phyloP scores from a whole-genome alignment of 2,329 filamentous ascomycete genomes.

The Cordyceps fumosorosea region DNA sequence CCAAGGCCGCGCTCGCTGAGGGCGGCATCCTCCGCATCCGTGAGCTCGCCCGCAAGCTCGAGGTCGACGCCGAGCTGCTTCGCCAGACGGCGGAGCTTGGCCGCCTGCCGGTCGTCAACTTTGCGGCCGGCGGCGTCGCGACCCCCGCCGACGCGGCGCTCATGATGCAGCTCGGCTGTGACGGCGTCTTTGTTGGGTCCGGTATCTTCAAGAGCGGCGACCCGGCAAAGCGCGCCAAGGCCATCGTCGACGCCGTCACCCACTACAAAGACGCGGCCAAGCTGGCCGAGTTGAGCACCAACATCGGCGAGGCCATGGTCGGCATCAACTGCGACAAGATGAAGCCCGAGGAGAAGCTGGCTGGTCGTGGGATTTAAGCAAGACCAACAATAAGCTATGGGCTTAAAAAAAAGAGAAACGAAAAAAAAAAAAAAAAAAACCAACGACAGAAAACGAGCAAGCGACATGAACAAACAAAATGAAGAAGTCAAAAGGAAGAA shows the following conservation, averaged over 20 bases:
- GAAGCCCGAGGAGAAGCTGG: slow-evolving; percentile 73
- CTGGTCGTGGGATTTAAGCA: slow-evolving; percentile 73
- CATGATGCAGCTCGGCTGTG: slow-evolving; percentile 97
- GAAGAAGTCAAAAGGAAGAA: not conserved
- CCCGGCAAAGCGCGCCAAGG: slow-evolving; percentile 80
- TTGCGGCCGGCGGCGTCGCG: slow-evolving; percentile 98
- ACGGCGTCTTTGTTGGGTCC: slow-evolving; percentile 93
- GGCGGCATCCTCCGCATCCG: slow-evolving; percentile 50
- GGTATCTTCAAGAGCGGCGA: slow-evolving; percentile 98
- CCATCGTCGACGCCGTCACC: slow-evolving; percentile 90
- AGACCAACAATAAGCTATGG: no score
- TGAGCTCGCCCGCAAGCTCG: slow-evolving; percentile 73
- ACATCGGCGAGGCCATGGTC: slow-evolving; percentile 96
- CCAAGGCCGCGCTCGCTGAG: slow-evolving; percentile 63
- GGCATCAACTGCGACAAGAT: slow-evolving; percentile 82
- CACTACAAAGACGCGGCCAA: slow-evolving; percentile 83
- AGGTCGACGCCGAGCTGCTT: slow-evolving; percentile 69
- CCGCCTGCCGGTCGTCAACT: slow-evolving; percentile 91
- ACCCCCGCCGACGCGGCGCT: slow-evolving; percentile 94
- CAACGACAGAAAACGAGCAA: no score
- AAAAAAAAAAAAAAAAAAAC: not conserved
- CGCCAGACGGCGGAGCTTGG: slow-evolving; percentile 83
- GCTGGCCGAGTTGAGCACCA: slow-evolving; percentile 78
- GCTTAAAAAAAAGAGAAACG: not conserved
- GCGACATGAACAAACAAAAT: not conserved